Percentiles rank a stretch among this genome's conserved stretches.
Conservation (phyloP, 1,139 yeast genomes). For the Nakaseomyces glabratus region DNA sequence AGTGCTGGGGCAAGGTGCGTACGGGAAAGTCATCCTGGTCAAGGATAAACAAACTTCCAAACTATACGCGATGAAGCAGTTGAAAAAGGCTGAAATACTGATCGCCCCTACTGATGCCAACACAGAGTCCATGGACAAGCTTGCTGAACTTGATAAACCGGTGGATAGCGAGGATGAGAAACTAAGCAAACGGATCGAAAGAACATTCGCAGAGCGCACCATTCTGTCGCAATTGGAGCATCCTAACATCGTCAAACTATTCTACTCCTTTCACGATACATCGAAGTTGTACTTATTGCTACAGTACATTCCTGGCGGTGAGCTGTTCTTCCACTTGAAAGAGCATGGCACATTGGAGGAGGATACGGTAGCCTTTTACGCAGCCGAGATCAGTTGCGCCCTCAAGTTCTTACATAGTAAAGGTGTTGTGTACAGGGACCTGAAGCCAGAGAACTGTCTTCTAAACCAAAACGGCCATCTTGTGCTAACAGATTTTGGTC, state of each 20-base stretch:
- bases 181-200: slow-evolving; percentile 34
- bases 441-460: slow-evolving; percentile 90
- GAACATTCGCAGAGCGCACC: slow-evolving; percentile 65
- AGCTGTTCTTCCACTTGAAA: slow-evolving; percentile 74
- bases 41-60: slow-evolving; percentile 55
- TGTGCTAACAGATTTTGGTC: slow-evolving; percentile 85
- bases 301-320: slow-evolving; percentile 92
- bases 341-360: slow-evolving; percentile 45
- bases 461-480: slow-evolving; percentile 71
- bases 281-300: slow-evolving; percentile 69
- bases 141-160: slow-evolving; percentile 6
- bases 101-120: slow-evolving; percentile 32
- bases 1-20: slow-evolving; percentile 86
- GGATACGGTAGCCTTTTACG: slow-evolving; percentile 67
- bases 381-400: slow-evolving; percentile 82
- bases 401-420: slow-evolving; percentile 67
- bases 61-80: slow-evolving; percentile 81
- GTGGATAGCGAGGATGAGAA: slow-evolving; percentile 9
- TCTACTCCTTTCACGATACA: slow-evolving; percentile 82
- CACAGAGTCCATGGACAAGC: slow-evolving; percentile 11
- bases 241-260: slow-evolving; percentile 80
- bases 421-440: slow-evolving; percentile 84
- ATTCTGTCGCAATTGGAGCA: slow-evolving; percentile 66
- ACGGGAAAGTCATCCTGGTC: slow-evolving; percentile 80
- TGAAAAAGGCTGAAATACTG: slow-evolving; percentile 67